phyloP scores from a whole-genome alignment of 345 rosid species.

The Viola odorata region DNA sequence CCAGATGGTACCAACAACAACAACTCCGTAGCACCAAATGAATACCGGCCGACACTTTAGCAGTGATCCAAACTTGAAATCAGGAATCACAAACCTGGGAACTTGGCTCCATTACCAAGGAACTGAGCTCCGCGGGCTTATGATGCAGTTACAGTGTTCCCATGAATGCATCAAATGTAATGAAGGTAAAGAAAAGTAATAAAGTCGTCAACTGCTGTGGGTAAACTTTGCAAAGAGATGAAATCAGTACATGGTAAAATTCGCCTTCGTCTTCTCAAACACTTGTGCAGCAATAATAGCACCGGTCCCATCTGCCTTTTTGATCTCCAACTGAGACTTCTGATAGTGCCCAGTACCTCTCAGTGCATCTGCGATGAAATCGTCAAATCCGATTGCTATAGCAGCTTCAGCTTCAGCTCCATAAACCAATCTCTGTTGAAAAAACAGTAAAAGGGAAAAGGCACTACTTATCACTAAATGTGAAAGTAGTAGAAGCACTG shows the following conservation, averaged over 20 bases:
- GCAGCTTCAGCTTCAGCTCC: constrained; percentile 91
- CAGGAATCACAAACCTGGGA: too few relatives aligned
- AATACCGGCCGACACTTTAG: too few relatives aligned
- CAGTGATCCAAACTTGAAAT: too few relatives aligned
- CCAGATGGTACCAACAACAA: too few relatives aligned
- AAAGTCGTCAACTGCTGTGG: not conserved
- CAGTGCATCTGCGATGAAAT: constrained; percentile 68
- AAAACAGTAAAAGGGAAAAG: not conserved
- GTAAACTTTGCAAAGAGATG: constrained; percentile 1
- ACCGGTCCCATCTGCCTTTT: constrained; percentile 61
- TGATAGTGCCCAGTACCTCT: constrained; percentile 66
- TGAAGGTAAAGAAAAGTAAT: too few relatives aligned
- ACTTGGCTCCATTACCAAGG: too few relatives aligned
- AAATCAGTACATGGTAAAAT: constrained; percentile 62
- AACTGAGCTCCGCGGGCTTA: too few relatives aligned
- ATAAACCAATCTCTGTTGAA: constrained; percentile 58
- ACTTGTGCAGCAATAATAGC: constrained; percentile 86
- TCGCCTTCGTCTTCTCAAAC: constrained; percentile 75
- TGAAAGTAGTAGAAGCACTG: not conserved
- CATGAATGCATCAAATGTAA: too few relatives aligned
- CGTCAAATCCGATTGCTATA: constrained; percentile 77
- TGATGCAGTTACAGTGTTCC: too few relatives aligned
- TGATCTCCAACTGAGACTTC: constrained; percentile 71
- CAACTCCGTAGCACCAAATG: too few relatives aligned
- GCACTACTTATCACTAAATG: not conserved